A percentile compares a stretch with the other conserved stretches of the same genome.
Conservation (phyloP, 345 rosid species). For the Hibiscus mutabilis region DNA sequence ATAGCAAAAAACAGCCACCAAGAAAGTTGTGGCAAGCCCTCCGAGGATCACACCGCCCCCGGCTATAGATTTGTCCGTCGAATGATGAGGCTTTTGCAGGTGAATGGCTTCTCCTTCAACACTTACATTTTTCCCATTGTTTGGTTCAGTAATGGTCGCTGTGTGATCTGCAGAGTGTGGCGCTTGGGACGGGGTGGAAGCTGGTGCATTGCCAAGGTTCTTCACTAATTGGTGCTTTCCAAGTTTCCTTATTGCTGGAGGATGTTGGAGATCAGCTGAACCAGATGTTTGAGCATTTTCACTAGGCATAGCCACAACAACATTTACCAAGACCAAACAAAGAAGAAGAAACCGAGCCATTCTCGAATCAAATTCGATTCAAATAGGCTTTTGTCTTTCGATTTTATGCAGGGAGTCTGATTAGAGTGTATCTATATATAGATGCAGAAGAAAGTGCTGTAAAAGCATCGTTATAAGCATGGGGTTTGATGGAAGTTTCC, state of each 20-base stretch:
- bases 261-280: too few species aligned
- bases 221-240: slow-evolving; percentile 24
- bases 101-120: slow-evolving; percentile 18
- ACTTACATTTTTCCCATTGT: background rate
- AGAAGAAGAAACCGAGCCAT: slow-evolving; percentile 27
- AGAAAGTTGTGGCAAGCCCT: slow-evolving; percentile 59
- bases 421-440: slow-evolving; percentile 5
- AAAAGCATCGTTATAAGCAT: background rate
- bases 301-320: slow-evolving; percentile 17
- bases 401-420: background rate
- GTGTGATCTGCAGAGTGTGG: slow-evolving; percentile 24
- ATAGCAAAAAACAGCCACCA: slow-evolving; percentile 63
- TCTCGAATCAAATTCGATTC: background rate
- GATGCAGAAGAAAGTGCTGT: background rate
- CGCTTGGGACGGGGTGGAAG: background rate
- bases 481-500: slow-evolving; percentile 34
- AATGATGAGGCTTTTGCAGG: slow-evolving; percentile 24
- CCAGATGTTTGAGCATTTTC: slow-evolving; percentile 1
- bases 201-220: slow-evolving; percentile 16
- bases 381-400: background rate
- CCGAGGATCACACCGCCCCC: slow-evolving; percentile 82
- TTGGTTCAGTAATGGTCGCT: slow-evolving; percentile 13
- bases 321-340: slow-evolving; percentile 24
- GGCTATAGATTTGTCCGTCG: slow-evolving; percentile 59
- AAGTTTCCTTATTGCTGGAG: slow-evolving; percentile 30